Conservation (phyloP, 1,284 basidiomycete species). For the Moesziomyces globuligerus region DNA sequence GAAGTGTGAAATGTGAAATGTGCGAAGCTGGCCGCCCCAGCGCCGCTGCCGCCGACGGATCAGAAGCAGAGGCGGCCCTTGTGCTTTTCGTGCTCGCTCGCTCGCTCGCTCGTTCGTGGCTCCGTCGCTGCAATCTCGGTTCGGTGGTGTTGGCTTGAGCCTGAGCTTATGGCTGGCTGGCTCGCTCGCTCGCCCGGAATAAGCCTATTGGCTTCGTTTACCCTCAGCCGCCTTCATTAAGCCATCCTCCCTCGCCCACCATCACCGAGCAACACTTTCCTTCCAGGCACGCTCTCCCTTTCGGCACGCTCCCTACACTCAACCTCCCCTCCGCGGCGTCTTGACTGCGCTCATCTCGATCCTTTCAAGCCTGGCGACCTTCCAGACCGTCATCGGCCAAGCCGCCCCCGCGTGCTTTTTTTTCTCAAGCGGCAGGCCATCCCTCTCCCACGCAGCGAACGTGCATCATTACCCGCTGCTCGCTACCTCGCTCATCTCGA, state of each 20-base stretch:
- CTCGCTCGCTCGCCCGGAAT: not conserved
- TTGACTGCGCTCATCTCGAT: not conserved
- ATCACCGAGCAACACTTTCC: slow-evolving; percentile 1
- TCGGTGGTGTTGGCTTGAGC: not conserved
- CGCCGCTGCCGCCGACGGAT: too few relatives aligned
- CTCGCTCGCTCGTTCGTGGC: too few relatives aligned
- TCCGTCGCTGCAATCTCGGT: not conserved
- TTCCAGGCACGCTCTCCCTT: slow-evolving; percentile 22
- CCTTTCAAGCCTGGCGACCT: not conserved
- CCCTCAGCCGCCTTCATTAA: not conserved
- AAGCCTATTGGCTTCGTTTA: not conserved
- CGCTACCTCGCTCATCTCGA: not conserved
- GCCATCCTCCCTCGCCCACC: slow-evolving; percentile 1
- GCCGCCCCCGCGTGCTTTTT: not conserved
- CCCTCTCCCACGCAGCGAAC: too few relatives aligned
- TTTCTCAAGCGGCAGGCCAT: not conserved
- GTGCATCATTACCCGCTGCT: not conserved
- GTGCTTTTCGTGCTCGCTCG: too few relatives aligned
- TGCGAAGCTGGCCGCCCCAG: too few relatives aligned
- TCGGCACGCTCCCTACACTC: slow-evolving; percentile 40
- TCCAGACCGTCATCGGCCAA: not conserved
- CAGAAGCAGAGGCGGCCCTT: not conserved
- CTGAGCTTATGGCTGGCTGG: not conserved
- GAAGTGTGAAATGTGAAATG: not conserved
- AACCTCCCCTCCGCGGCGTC: slow-evolving; percentile 7